Base-by-base conservation (phyloP, 2,329 filamentous ascomycete species). In the Dryadomyces quercivorus region DNA sequence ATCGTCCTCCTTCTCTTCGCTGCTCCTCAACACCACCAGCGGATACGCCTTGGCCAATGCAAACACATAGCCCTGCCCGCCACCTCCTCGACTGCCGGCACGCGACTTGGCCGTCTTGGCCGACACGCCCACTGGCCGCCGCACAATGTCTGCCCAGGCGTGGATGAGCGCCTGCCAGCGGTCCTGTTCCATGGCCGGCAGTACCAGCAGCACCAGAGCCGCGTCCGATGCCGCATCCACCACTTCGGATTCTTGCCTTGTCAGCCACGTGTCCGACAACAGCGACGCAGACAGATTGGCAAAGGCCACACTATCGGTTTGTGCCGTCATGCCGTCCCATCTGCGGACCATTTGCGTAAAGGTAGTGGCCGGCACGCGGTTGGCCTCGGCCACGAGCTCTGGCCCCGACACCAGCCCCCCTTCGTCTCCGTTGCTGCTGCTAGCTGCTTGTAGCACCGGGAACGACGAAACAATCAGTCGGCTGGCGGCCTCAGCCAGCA, bases 401-500 rank as follows among this genome's bases (percentile, higher is more conserved):
- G 59, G 60, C 4, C 67, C 70, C 50, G 63, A 53, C 40, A 64
- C 50, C 9, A 73, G 53, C 1, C 60, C 31, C 15, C 52, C 38
- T 13, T 15, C 18, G 3, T 2, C 21, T 44, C 16, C 12, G 42
- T 16, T 15, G 36, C 36, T 40, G 26, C 34, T 57, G 0, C 66
- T 54, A 3, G 64, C 62, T n/a, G 68, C 60, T 54, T 78, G 70
- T 2, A 80, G 61, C 1, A 76, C 54, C 0, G 78, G 77, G 10
- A 75, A 66, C 0, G 70, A 65, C 5, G 81, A 75, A 7, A 78
- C 70, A 12, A 85, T 70, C 1, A 88, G 70, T n/a, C 70, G 72
- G 60, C 80, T 76, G 15, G 75, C 73, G 0, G 81, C 79, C 61
- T 85, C 81, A 26, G 80, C 79, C 4, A 86, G 73, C 21, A 86